Base-by-base conservation (phyloP, 352 stramenopile species). In the Lagenidium giganteum region DNA sequence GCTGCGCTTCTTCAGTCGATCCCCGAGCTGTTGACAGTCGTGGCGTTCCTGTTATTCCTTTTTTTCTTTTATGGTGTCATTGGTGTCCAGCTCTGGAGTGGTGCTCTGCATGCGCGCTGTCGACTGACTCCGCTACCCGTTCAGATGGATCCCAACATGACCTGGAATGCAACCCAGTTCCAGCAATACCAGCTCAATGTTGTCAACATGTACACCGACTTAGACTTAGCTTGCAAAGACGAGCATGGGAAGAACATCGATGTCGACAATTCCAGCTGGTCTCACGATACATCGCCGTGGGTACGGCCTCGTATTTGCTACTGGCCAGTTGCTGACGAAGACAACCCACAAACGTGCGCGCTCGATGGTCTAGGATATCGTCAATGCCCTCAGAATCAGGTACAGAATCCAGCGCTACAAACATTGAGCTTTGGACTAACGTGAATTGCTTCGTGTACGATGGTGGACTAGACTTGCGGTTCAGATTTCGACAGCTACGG, bases 321-420 rank as follows among this genome's bases (percentile, higher is more conserved):
- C 47, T 97, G 89, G 90, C 87, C 87, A 0, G 56, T 96, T 38
- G 83, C 93, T 37, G 47, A 75, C 6, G 84, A 96, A 50, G 54
- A 51, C 9, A 51, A 49, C 3, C 45, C 57, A 38, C 58, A 75
- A 36, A 70, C 77, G 1, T 84, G 91, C 24, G 89, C 83, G 28
- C 49, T 75, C 5, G 37, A 63, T 23, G 44, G 61, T 12, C 30
- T 43, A 7, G 27, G 56, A 5, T 66, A 64, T 33, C 62, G 68
- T 5, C 44, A 50, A 24, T 84, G 71, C 13, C 57, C 68, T 3
- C 43, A 26, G 25, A 47, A 50, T 4, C 61, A 75, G 56, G 63
- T 73, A 52, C n/a, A n/a, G n/a, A 8, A 11, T 42, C 5, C 37
- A 14, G 14, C 32, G 21, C 48, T 21, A 22, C 20, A 40, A 20